Conservation (phyloP, 768 basidiomycete genomes). For the Chalciporus pseudorubinellus region DNA sequence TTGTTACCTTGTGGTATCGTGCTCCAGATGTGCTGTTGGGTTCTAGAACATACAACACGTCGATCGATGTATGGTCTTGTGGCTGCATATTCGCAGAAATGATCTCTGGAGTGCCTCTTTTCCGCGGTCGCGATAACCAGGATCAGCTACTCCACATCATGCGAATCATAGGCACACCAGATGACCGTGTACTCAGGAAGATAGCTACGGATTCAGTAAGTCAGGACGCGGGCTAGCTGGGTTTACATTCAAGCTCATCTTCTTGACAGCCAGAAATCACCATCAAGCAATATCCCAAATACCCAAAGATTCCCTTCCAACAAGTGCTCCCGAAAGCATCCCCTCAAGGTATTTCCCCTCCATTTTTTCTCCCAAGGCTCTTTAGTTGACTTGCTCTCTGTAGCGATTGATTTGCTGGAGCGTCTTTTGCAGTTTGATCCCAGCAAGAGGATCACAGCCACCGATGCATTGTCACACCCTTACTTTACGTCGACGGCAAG, state of each 20-base stretch:
- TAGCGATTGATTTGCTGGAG: conserved; percentile 91
- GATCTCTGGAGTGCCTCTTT: conserved; percentile 96
- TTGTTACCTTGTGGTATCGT: conserved; percentile 98
- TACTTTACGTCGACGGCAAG: conserved; percentile 69
- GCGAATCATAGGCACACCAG: conserved; percentile 94
- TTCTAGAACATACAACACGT: conserved; percentile 95
- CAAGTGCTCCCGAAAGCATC: conserved; percentile 85
- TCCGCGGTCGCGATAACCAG: conserved; percentile 94
- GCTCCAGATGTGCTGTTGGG: conserved; percentile 97
- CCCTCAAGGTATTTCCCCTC: conserved; percentile 56
- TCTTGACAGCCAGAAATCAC: conserved; percentile 70
- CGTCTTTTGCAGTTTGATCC: conserved; percentile 96
- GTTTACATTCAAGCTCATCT: conserved; percentile 6
- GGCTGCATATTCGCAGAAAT: conserved; percentile 99
- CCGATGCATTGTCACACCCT: conserved; percentile 87
- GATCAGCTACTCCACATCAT: conserved; percentile 98
- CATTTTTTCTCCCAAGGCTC: neutral
- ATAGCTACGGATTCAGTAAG: conserved; percentile 87
- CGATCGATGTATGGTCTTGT: conserved; percentile 98
- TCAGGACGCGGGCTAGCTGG: neutral
- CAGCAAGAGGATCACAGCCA: conserved; percentile 83
- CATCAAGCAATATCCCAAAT: conserved; percentile 82
- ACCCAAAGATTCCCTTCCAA: conserved; percentile 77
- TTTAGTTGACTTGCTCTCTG: conserved; percentile 5
- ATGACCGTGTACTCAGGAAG: conserved; percentile 82